Conservation (phyloP, 73 alveolate genomes). For the Paramecium biaurelia region DNA sequence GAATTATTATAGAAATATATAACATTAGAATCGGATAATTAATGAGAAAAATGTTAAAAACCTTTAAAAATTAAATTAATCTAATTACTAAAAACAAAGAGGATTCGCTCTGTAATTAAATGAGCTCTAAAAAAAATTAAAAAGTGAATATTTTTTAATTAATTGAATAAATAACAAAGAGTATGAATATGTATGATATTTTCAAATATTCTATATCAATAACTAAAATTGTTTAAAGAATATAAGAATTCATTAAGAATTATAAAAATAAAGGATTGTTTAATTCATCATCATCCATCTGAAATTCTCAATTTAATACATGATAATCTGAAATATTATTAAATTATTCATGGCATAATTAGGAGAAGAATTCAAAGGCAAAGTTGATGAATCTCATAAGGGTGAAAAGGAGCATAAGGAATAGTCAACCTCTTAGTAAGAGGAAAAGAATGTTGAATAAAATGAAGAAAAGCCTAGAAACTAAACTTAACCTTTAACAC, state of each 20-base stretch:
- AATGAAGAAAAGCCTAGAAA: background rate
- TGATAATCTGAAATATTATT: background rate
- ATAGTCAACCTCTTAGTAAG: background rate
- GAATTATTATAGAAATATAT: no score
- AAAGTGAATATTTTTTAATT: no score
- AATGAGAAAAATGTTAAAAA: no score
- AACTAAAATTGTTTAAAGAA: background rate
- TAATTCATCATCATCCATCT: background rate
- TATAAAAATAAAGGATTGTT: background rate
- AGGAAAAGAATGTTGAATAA: background rate
- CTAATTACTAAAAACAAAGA: background rate
- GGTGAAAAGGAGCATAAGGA: background rate
- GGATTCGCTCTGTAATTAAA: no score
- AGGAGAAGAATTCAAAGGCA: background rate
- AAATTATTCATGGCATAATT: slow-evolving; percentile 24
- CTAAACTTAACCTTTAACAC: background rate
- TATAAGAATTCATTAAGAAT: background rate
- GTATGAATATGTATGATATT: background rate
- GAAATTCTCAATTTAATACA: background rate
- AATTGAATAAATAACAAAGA: no score
- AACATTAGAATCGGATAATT: background rate
- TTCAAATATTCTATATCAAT: no score
- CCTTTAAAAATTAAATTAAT: no score
- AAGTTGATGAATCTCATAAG: background rate
- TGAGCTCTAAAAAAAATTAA: no score